Evolutionary conservation across 2,329 filamentous ascomycete genomes (phyloP), one percentile per base, ranked within the genome.

Genomic region (Madurella fahalii): DNA sequence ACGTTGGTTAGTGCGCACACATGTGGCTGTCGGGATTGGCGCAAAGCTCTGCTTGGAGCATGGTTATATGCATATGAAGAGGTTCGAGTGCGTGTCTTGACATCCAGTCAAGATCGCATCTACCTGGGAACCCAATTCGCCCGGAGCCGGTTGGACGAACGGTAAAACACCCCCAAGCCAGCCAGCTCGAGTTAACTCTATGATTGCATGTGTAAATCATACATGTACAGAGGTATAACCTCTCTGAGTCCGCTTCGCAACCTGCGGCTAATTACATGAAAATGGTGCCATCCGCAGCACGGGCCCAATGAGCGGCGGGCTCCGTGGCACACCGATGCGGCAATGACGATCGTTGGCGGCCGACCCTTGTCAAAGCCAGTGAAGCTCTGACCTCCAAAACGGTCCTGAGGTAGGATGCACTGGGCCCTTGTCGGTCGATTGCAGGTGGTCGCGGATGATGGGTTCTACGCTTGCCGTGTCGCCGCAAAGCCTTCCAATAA

Each of bases 371-470:
- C 34, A 12, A 37, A 15, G 46, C 42, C 50, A 46, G 54, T 59
- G 58, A 59, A 59, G 52, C 54, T 57, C 53, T 54, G 58, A 57
- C 53, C 48, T 48, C 32, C 40, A 17, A 50, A 55, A 51, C 34
- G 34, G 25, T 39, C 17, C 44, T 30, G 2, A 15, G 17, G n/a
- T n/a, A n/a, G n/a, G 40, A 20, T 42, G 40, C 16, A 7, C 3
- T 25, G 25, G 7, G 4, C 25, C 25, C 25, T 25, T 25, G 25
- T 7, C 25, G 4, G 7, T 25, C 25, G 4, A 25, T 25, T 7
- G 25, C 25, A 25, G 25, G 31, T 16, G 20, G 40, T 8, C 15
- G 11, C 40, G 1, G 40, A 9, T 17, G 40, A 16, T n/a, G 16
- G 16, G 40, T 17, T 15, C 9, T 13, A 25, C 15, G 16, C 5